Evolutionary conservation across 345 rosid genomes (phyloP).

Genomic region (Salix suchowensis): DNA sequence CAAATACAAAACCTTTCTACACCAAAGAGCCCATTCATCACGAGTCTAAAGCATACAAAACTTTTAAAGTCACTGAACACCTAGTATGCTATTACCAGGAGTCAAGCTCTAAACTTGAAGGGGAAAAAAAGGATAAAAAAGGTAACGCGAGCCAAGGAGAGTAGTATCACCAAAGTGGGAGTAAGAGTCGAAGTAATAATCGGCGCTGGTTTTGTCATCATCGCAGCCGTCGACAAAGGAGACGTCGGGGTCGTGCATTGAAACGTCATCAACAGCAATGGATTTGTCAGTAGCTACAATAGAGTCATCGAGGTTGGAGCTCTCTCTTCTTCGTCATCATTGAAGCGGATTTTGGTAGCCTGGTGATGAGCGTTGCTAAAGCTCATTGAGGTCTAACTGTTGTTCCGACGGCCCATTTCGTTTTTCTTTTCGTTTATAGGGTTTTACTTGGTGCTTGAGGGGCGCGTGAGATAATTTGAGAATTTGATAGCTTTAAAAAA

Average conservation of each 20-base stretch:
- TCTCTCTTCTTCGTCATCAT: neutral
- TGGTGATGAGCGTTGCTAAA: neutral
- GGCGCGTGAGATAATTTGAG: neutral
- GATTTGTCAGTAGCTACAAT: slow-evolving; percentile 29
- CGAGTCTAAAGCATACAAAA: neutral
- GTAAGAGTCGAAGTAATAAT: slow-evolving; percentile 96
- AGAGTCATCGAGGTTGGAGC: slow-evolving; percentile 37
- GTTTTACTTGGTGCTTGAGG: neutral
- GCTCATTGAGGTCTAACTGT: neutral
- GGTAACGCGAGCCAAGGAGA: neutral
- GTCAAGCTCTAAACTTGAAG: too few relatives aligned
- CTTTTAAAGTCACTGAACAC: neutral
- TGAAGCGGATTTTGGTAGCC: neutral
- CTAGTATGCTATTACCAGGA: neutral
- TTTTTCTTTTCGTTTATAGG: neutral
- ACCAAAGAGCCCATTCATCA: neutral
- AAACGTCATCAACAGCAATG: slow-evolving; percentile 34
- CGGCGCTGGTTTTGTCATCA: slow-evolving; percentile 89
- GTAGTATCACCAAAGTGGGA: slow-evolving; percentile 78
- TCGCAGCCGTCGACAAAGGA: slow-evolving; percentile 29
- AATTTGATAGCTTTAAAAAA: too few relatives aligned
- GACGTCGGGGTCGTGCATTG: slow-evolving; percentile 47
- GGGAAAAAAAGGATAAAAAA: neutral
- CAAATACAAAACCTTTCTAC: neutral
- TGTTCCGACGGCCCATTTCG: neutral